phyloP scores from a whole-genome alignment of 331 rosid genomes.

The Arachis monticola region DNA sequence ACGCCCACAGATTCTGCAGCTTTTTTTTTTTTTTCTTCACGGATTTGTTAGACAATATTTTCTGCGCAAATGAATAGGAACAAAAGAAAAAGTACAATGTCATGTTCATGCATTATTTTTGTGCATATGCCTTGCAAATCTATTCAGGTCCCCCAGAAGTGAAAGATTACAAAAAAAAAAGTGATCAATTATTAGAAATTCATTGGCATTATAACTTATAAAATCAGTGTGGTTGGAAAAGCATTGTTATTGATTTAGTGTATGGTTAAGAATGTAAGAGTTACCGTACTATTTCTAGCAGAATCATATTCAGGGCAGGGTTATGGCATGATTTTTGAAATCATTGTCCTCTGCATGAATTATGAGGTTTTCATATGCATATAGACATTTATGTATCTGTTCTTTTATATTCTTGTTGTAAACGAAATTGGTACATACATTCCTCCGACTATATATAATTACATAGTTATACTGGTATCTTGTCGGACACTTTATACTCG shows the following conservation, averaged over 20 bases:
- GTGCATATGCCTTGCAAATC: slow-evolving; percentile 32
- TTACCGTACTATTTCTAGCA: neutral
- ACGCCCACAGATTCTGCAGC: slow-evolving; percentile 41
- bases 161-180: slow-evolving; percentile 18
- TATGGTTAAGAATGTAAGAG: slow-evolving; percentile 8
- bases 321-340: slow-evolving; percentile 35
- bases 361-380: neutral
- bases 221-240: slow-evolving; percentile 12
- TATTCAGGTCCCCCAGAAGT: slow-evolving; percentile 26
- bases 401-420: neutral
- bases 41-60: neutral
- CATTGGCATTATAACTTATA: slow-evolving; percentile 1
- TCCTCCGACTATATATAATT: too few species aligned
- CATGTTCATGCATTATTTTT: neutral
- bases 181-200: slow-evolving; percentile 4
- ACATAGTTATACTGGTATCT: too few species aligned
- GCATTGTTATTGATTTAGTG: slow-evolving; percentile 29
- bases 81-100: slow-evolving; percentile 12
- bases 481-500: too few species aligned
- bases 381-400: neutral
- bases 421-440: too few species aligned
- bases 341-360: neutral
- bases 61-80: neutral
- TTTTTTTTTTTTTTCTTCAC: neutral
- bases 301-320: slow-evolving; percentile 27